Base-by-base conservation (phyloP, 2,329 filamentous ascomycete species). In the Didymella lethalis region DNA sequence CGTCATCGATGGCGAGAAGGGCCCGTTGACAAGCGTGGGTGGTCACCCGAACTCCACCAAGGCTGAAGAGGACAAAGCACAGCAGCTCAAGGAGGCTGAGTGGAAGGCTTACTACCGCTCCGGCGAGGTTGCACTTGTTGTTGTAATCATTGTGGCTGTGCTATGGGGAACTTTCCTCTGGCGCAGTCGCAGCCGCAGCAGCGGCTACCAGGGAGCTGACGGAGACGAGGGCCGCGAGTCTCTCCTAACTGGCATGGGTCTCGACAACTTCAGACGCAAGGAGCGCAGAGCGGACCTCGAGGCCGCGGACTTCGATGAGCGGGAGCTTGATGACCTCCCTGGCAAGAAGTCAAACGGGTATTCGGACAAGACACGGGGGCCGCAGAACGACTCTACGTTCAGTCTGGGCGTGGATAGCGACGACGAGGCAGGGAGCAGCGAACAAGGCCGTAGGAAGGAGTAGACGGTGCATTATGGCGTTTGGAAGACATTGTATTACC, bases 41-140 rank as follows among this genome's bases (percentile, higher is more conserved):
- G 88, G 86, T 31, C 88, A 90, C 46, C 85, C 87, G 3, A 90
- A 90, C 74, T 88, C 85, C 63, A 92, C 86, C 26, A 82, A 82
- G 14, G 86, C 84, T n/a, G 86, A 87, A 67, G 83, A 90, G 70
- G 85, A 85, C 31, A 87, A 91, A 70, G 85, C 88, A 64, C 84
- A 91, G 71, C 88, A 90, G 71, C 79, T 97, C n/a, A 87, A 93
- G 67, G 86, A 92, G 28, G 92, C 93, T 18, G 91, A 93, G 70
- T 96, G 93, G 91, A 86, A 89, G 50, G 93, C 93, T 0, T 97
- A 97, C 77, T 90, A 90, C 73, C 89, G 91, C 69, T 95, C 91
- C 2, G 93, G 93, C 49, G 92, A 96, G 78, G 86, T 93, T 7
- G 92, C 93, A 2, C 84, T 97, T 2, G 87, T 93, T 16, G 86